Evolutionary conservation across 305 asterid species (phyloP), one percentile per base, ranked within the genome.

Genomic region (Andrographis paniculata): DNA sequence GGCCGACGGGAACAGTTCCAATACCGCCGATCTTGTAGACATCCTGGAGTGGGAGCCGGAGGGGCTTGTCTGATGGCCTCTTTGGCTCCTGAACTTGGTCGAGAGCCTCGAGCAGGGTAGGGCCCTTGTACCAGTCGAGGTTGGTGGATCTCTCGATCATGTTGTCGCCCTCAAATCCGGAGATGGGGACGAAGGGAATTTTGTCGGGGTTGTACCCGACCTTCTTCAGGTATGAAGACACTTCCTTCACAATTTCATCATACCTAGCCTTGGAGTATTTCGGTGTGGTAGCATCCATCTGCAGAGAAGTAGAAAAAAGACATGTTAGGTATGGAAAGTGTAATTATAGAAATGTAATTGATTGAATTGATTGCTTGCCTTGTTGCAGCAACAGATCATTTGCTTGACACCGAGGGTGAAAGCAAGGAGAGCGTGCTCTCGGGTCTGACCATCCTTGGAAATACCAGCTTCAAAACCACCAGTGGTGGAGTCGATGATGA

Each of bases 351-450:
- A 14, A 22, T 6, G 9, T 12, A 1, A 56, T 3, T 8, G 14
- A 20, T 21, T 17, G 5, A 16, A 17, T n/a, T 7, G 4, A 9
- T n/a, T 24, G 12, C 62, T 19, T 33, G 68, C 82, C 82, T 75
- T 75, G 71, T 75, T 75, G 58, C 82, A 75, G 50, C 82, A 75
- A 42, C 82, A 71, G 53, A 70, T 75, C 78, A 71, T 75, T 55
- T 71, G 82, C 66, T 50, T 75, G 33, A 75, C 82, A 36, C 79
- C 82, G 13, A 75, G 76, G 5, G 79, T 75, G 67, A 75, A 75
- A 53, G 96, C 89, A 61, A 79, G 85, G 61, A 86, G 49, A 0
- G 95, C 87, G 23, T 83, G 87, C 78, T 74, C 91, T 33, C 84
- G 78, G 41, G 91, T 82, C 79, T 82, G 85, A 6, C 93, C 88